Evolutionary conservation across 495 filamentous ascomycete genomes (phyloP).

Genomic region (Geoglossum glabrum): DNA sequence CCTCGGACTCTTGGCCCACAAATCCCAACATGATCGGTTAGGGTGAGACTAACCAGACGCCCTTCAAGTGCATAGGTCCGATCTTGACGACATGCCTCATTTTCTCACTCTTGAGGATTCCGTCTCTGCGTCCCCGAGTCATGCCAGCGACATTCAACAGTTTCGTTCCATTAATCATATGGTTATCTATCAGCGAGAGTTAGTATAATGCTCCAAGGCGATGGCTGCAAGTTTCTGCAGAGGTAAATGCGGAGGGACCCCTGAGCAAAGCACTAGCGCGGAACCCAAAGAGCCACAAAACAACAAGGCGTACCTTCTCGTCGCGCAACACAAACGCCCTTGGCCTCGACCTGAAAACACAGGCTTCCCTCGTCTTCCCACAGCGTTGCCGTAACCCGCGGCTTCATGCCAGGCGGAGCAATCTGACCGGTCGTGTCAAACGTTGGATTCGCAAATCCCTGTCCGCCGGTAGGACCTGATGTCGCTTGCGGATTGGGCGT

Average conservation of each 20-base stretch:
- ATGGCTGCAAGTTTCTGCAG: neutral
- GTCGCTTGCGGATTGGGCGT: conserved; percentile 14
- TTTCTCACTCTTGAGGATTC: conserved; percentile 96
- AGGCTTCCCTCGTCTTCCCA: conserved; percentile 98
- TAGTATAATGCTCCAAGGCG: conserved; percentile 3
- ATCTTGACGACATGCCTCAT: conserved; percentile 95
- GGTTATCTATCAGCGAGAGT: conserved; percentile 49
- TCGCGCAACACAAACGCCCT: conserved; percentile 87
- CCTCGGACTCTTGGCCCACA: neutral
- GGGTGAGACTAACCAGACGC: conserved; percentile 55
- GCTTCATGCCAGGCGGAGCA: conserved; percentile 91
- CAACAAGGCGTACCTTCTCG: conserved; percentile 51
- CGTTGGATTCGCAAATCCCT: conserved; percentile 31
- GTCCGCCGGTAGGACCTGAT: conserved; percentile 27
- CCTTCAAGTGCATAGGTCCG: conserved; percentile 96
- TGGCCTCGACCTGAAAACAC: conserved; percentile 93
- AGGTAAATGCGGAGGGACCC: neutral
- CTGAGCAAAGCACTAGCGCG: too few relatives aligned
- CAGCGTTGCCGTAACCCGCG: conserved; percentile 86
- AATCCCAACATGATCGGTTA: neutral
- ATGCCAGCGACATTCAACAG: conserved; percentile 93
- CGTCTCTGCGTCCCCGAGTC: conserved; percentile 88
- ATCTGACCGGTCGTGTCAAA: conserved; percentile 86
- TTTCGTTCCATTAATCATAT: conserved; percentile 99
- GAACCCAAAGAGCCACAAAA: neutral